A percentile compares a stretch with the other conserved stretches of the same genome.
Evolutionary conservation across 1,284 basidiomycete genomes (phyloP).

Genomic region (Leccinum solheimii): DNA sequence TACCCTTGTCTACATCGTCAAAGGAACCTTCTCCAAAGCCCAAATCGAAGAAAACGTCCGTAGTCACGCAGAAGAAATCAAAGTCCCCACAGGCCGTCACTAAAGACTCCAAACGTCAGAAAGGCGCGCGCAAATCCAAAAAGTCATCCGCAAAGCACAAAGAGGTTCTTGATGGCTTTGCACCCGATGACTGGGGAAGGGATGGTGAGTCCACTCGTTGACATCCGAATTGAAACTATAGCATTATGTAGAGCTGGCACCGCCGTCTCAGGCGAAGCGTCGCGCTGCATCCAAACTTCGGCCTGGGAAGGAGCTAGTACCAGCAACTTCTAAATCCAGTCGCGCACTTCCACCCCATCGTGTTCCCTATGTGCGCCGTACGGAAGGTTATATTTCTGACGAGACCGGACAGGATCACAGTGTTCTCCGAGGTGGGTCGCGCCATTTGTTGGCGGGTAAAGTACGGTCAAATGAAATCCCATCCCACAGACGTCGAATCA

Average conservation of each 20-base stretch:
- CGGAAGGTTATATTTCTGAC: slow-evolving; percentile 46
- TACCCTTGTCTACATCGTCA: no score
- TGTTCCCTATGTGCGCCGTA: slow-evolving; percentile 35
- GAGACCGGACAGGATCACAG: slow-evolving; percentile 28
- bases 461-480: neutral
- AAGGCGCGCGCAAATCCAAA: slow-evolving; percentile 11
- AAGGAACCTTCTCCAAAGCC: neutral
- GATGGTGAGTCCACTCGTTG: slow-evolving; percentile 19
- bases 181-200: slow-evolving; percentile 22
- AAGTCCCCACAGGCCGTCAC: slow-evolving; percentile 3
- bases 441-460: neutral
- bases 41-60: slow-evolving; percentile 2
- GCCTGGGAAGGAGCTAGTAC: slow-evolving; percentile 15
- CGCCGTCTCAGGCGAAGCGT: slow-evolving; percentile 18
- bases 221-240: neutral
- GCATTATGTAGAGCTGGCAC: slow-evolving; percentile 16
- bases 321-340: slow-evolving; percentile 1
- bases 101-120: slow-evolving; percentile 2
- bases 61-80: slow-evolving; percentile 5
- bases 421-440: slow-evolving; percentile 26
- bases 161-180: slow-evolving; percentile 7
- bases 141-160: neutral
- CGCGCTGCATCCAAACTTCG: slow-evolving; percentile 9
- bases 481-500: slow-evolving; percentile 46
- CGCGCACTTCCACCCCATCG: slow-evolving; percentile 23